Conservation (phyloP, 139 green algal genomes). For the Chlamydomonas urium region DNA sequence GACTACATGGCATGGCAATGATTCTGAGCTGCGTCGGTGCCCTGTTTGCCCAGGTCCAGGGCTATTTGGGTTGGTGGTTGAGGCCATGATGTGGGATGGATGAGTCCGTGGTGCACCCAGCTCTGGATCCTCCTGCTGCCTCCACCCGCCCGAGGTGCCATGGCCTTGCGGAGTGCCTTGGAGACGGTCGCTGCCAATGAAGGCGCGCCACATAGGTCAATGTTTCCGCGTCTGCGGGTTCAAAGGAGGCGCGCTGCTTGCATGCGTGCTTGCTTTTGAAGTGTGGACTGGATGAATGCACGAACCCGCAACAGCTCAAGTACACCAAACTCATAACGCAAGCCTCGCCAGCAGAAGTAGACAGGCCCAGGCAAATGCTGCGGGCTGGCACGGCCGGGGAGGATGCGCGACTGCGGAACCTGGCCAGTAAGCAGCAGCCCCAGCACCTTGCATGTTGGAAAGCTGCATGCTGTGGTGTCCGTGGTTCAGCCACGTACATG, state of each 20-base stretch:
- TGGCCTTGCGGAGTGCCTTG: no score
- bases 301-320: not conserved
- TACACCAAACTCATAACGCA: not conserved
- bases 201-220: no score
- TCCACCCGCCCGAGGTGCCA: no score
- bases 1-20: not conserved
- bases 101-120: no score
- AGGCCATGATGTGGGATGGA: no score
- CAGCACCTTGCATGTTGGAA: not conserved
- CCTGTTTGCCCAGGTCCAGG: no score
- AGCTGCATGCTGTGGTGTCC: not conserved
- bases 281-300: not conserved
- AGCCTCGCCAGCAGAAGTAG: not conserved
- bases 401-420: slow-evolving; percentile 26
- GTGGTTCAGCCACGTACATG: not conserved
- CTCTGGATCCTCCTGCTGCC: no score
- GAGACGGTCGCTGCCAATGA: no score
- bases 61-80: no score
- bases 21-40: not conserved
- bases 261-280: slow-evolving; percentile 1
- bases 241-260: no score
- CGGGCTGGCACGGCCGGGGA: slow-evolving; percentile 6
- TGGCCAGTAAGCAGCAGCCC: slow-evolving; percentile 27
- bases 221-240: no score
- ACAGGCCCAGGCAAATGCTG: not conserved